Conservation (phyloP, 176 grass and related monocot species). For the Musa acuminata region DNA sequence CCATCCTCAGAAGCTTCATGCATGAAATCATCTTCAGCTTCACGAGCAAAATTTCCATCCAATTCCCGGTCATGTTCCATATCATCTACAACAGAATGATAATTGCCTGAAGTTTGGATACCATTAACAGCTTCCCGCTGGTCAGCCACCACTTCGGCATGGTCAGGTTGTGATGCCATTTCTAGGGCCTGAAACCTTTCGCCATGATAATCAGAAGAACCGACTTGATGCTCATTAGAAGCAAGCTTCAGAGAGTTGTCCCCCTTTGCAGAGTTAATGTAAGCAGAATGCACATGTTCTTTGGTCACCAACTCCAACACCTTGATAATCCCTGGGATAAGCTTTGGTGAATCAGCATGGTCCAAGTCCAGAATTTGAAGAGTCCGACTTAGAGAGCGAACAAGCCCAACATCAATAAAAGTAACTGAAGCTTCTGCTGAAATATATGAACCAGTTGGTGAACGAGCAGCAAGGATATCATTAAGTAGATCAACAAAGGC, state of each 20-base stretch:
- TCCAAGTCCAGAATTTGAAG: slow-evolving; percentile 91
- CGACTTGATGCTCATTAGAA: slow-evolving; percentile 43
- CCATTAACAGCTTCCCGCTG: slow-evolving; percentile 53
- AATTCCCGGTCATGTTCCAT: slow-evolving; percentile 91
- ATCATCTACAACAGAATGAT: slow-evolving; percentile 75
- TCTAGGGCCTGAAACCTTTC: slow-evolving; percentile 64
- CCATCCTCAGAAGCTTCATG: slow-evolving; percentile 83
- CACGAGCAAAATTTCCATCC: slow-evolving; percentile 46
- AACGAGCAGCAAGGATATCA: slow-evolving; percentile 90
- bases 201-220: slow-evolving; percentile 26
- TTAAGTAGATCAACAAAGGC: slow-evolving; percentile 83
- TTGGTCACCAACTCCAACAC: slow-evolving; percentile 85
- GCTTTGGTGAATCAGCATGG: slow-evolving; percentile 79
- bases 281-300: slow-evolving; percentile 73
- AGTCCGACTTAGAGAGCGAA: slow-evolving; percentile 49
- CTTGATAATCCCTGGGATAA: slow-evolving; percentile 79
- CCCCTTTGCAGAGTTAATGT: slow-evolving; percentile 46
- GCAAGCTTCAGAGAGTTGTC: slow-evolving; percentile 46
- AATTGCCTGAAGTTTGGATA: slow-evolving; percentile 45
- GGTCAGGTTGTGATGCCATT: slow-evolving; percentile 48
- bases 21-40: slow-evolving; percentile 93
- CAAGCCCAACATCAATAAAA: slow-evolving; percentile 90
- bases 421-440: slow-evolving; percentile 78
- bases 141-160: slow-evolving; percentile 44
- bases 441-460: slow-evolving; percentile 79